Evolutionary conservation across 2,329 filamentous ascomycete genomes (phyloP), one percentile per base, ranked within the genome.

Genomic region (Penicillium palitans): DNA sequence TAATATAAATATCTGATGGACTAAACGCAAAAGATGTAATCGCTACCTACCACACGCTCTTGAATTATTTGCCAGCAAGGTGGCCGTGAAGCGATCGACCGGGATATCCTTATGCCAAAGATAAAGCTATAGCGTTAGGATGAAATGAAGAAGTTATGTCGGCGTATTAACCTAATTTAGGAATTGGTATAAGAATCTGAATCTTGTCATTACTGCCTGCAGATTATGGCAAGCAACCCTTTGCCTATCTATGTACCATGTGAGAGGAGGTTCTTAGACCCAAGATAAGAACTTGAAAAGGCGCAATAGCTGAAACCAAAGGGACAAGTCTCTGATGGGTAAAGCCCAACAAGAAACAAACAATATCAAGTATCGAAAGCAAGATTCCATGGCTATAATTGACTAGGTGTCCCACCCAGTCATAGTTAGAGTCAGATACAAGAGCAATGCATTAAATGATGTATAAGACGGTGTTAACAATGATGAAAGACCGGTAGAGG

Each of bases 371-470:
- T 33, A 27, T 44, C 15, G 10, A 19, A 17, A 42, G 21, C 39
- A 44, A 33, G 1, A 15, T 33, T 15, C 24, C 12, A 45, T 6
- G 25, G 19, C 21, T 29, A 31, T 27, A 17, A 6, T n/a, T 39
- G 29, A 52, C 21, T 8, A 51, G 27, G 10, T 33, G 10, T 10
- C 25, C 6, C 27, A 35, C 3, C 27, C 2, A 25, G 31, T 29
- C 15, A 37, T 8, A 17, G 15, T 29, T 35, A 35, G 29, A 27
- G 19, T 54, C 21, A 40, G n/a, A 48, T 39, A 44, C 49, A 52
- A 49, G 27, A 57, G 47, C 52, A 61, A 63, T 56, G 62, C 59
- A 66, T 66, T 65, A 63, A 67, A 67, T 65, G 59, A 61, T 58
- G 55, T 65, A 61, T 62, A 54, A 33, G 13, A 53, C 42, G 51